Percentiles rank a stretch among this genome's conserved stretches.
phyloP scores from a whole-genome alignment of 2,329 filamentous ascomycete species.

The Tolypocladium amazonense region DNA sequence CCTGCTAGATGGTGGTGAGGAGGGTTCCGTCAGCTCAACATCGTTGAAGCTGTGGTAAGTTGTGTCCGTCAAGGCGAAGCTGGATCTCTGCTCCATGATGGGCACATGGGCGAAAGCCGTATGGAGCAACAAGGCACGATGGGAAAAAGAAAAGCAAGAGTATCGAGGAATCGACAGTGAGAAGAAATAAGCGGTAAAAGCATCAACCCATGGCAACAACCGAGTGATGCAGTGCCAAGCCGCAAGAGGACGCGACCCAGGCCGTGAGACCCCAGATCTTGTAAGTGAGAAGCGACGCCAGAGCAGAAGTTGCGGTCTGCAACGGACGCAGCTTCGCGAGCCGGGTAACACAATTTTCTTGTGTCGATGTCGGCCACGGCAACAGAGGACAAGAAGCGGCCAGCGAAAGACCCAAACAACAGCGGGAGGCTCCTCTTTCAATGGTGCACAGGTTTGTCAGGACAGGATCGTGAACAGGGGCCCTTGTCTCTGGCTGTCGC shows the following conservation, averaged over 20 bases:
- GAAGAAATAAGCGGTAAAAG: background rate
- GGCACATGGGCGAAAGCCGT: background rate
- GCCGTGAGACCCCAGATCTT: background rate
- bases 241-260: background rate
- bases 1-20: conserved; percentile 3
- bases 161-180: background rate
- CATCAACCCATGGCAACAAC: background rate
- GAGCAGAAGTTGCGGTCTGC: background rate
- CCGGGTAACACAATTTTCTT: background rate
- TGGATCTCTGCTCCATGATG: conserved; percentile 13
- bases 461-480: background rate
- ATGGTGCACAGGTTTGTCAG: background rate
- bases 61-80: conserved; percentile 27
- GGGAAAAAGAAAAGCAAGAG: background rate
- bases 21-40: conserved; percentile 34
- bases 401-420: background rate
- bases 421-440: background rate
- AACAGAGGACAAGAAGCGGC: background rate
- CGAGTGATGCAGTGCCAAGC: background rate
- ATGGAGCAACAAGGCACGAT: background rate
- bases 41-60: conserved; percentile 47
- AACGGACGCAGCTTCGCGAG: background rate
- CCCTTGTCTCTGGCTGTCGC: background rate
- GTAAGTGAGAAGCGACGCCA: background rate
- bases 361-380: background rate